A percentile compares a stretch with the other conserved stretches of the same genome.
These are phyloP conservation scores for Tolypocladium ovalisporum DNA, from an alignment of 2,329 filamentous ascomycete species.

Conservation along the genomic window DNA sequence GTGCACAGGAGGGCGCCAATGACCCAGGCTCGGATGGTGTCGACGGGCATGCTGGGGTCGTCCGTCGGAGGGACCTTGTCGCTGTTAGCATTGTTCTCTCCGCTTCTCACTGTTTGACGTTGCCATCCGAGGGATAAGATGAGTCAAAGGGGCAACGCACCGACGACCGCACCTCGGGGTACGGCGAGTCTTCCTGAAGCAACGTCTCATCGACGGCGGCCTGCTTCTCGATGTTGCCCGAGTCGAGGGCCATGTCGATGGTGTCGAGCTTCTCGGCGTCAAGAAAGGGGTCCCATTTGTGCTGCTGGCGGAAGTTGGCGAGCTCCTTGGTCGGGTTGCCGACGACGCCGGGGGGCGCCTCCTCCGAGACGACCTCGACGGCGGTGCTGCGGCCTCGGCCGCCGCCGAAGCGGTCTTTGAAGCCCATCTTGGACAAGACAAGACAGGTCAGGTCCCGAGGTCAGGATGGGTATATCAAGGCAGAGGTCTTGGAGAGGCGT, in stretches of 20 bases:
- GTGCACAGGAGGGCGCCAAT: constrained; percentile 48
- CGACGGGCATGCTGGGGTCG: constrained; percentile 38
- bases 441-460: neutral
- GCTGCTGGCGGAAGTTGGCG: constrained; percentile 34
- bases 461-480: neutral
- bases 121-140: neutral
- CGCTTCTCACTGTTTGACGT: no score
- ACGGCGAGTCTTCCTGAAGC: constrained; percentile 39
- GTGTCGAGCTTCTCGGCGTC: constrained; percentile 38
- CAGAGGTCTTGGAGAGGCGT: neutral
- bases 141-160: constrained; percentile 1
- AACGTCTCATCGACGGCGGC: constrained; percentile 31
- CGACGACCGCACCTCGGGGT: constrained; percentile 13
- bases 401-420: constrained; percentile 7
- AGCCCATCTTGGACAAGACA: constrained; percentile 6
- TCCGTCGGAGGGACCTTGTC: constrained; percentile 23
- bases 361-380: constrained; percentile 3
- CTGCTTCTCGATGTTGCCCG: constrained; percentile 32
- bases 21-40: constrained; percentile 50
- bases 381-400: neutral
- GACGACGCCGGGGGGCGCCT: constrained; percentile 5
- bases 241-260: constrained; percentile 33
- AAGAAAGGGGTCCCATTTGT: constrained; percentile 46
- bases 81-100: no score
- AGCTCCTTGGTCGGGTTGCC: constrained; percentile 15